phyloP scores from a whole-genome alignment of 2,329 filamentous ascomycete species.

The Diaporthe citrichinensis region DNA sequence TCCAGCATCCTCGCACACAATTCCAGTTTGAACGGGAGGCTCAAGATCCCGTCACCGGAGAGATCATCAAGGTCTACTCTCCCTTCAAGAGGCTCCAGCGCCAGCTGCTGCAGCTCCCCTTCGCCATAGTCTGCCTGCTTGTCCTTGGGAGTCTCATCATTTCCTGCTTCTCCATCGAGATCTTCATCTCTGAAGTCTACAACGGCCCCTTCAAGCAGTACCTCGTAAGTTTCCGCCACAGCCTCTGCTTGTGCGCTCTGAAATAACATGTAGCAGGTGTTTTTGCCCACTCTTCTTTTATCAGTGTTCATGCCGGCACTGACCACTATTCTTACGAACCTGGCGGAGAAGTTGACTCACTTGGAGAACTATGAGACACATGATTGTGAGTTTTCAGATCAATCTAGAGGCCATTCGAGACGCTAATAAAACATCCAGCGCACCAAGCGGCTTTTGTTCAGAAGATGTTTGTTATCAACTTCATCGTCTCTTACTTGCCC shows the following conservation, averaged over 20 bases:
- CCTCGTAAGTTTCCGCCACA: constrained; percentile 68
- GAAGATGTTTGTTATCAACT: constrained; percentile 96
- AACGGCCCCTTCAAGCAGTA: constrained; percentile 88
- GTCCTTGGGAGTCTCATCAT: constrained; percentile 87
- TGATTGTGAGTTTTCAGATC: constrained; percentile 63
- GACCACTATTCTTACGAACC: constrained; percentile 78
- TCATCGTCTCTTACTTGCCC: constrained; percentile 94
- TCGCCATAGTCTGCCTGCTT: constrained; percentile 80
- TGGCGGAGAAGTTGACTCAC: constrained; percentile 83
- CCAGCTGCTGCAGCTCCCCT: constrained; percentile 87
- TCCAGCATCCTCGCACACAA: constrained; percentile 82
- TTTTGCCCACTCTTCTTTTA: constrained; percentile 90
- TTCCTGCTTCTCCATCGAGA: constrained; percentile 90
- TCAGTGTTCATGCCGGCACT: constrained; percentile 85
- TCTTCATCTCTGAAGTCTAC: constrained; percentile 96
- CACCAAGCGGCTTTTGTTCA: constrained; percentile 88
- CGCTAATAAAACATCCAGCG: constrained; percentile 58
- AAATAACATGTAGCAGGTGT: constrained; percentile 69
- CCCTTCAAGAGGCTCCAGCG: constrained; percentile 80
- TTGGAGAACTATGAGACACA: constrained; percentile 94
- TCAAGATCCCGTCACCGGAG: constrained; percentile 85
- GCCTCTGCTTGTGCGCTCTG: neutral
- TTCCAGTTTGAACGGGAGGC: constrained; percentile 85
- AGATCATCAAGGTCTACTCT: constrained; percentile 82
- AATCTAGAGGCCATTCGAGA: neutral